Percentiles rank a stretch among this genome's conserved stretches.
phyloP scores from a whole-genome alignment of 805 yeast genomes.

The Limtongia smithiae region DNA sequence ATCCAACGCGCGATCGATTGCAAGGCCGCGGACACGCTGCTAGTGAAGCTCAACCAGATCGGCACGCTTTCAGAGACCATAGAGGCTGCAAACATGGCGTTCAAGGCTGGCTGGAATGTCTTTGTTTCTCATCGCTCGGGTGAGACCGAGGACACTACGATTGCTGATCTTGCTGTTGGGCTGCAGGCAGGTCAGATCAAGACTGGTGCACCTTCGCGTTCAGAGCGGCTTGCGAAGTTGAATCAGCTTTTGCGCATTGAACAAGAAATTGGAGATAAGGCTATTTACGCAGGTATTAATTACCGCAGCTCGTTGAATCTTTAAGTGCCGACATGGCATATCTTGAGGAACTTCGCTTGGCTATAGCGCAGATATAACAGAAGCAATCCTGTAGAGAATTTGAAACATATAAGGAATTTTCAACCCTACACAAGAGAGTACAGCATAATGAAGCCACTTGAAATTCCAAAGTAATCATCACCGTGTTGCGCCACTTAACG shows the following conservation, averaged over 20 bases:
- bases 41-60: slow-evolving; percentile 97
- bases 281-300: slow-evolving; percentile 48
- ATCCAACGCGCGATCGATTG: slow-evolving; percentile 92
- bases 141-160: slow-evolving; percentile 98
- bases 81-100: slow-evolving; percentile 93
- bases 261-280: slow-evolving; percentile 97
- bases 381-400: too few relatives aligned
- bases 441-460: too few relatives aligned
- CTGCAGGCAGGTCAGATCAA: slow-evolving; percentile 97
- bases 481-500: too few relatives aligned
- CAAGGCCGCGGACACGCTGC: slow-evolving; percentile 91
- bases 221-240: slow-evolving; percentile 98
- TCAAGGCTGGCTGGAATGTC: slow-evolving; percentile 97
- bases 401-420: too few relatives aligned
- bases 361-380: too few relatives aligned
- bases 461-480: too few relatives aligned
- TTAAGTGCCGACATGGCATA: too few relatives aligned
- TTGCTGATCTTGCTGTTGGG: slow-evolving; percentile 97
- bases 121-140: slow-evolving; percentile 99
- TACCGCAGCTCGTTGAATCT: slow-evolving; percentile 24
- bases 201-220: slow-evolving; percentile 99
- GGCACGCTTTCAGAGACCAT: slow-evolving; percentile 96
- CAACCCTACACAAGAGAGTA: too few relatives aligned
- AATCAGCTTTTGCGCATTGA: slow-evolving; percentile 98
- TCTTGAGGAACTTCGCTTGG: too few relatives aligned